Evolutionary conservation across 2,329 filamentous ascomycete genomes (phyloP).

Genomic region (Penicillium sp.): DNA sequence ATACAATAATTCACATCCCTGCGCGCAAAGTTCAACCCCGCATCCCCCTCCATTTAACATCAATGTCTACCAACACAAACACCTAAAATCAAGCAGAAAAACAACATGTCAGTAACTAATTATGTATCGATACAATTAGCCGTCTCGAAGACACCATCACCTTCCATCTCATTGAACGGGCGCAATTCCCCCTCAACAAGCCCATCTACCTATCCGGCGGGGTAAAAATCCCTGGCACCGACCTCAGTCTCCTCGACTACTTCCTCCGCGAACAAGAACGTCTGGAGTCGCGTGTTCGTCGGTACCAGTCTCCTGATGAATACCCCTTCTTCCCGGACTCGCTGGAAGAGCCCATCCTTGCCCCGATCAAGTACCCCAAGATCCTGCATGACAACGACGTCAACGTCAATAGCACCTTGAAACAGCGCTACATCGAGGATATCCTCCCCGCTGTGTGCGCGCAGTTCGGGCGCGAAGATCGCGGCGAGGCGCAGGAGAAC

Average conservation of each 20-base stretch:
- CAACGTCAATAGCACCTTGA: slow-evolving; percentile 81
- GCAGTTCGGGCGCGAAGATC: slow-evolving; percentile 62
- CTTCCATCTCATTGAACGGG: slow-evolving; percentile 90
- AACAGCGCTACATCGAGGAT: slow-evolving; percentile 68
- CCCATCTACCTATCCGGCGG: slow-evolving; percentile 76
- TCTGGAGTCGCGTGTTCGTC: slow-evolving; percentile 82
- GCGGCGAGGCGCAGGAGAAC: slow-evolving; percentile 81
- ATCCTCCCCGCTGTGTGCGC: slow-evolving; percentile 78
- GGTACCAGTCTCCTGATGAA: slow-evolving; percentile 93
- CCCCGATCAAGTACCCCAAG: slow-evolving; percentile 74
- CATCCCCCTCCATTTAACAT: slow-evolving; percentile 14
- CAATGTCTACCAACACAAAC: too few relatives aligned
- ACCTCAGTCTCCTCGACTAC: slow-evolving; percentile 85
- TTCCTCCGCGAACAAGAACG: slow-evolving; percentile 81
- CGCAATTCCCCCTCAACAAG: slow-evolving; percentile 89
- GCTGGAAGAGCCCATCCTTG: slow-evolving; percentile 71
- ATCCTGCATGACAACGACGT: slow-evolving; percentile 84
- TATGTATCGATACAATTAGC: too few relatives aligned
- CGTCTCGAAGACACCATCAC: slow-evolving; percentile 96
- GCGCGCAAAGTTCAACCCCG: too few relatives aligned
- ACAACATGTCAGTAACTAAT: too few relatives aligned
- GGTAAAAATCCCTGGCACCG: slow-evolving; percentile 62
- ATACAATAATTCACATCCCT: too few relatives aligned
- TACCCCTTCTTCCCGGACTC: slow-evolving; percentile 89
- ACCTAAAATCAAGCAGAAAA: too few relatives aligned